phyloP scores from a whole-genome alignment of 2,329 filamentous ascomycete species.

The Neofusicoccum parvum region DNA sequence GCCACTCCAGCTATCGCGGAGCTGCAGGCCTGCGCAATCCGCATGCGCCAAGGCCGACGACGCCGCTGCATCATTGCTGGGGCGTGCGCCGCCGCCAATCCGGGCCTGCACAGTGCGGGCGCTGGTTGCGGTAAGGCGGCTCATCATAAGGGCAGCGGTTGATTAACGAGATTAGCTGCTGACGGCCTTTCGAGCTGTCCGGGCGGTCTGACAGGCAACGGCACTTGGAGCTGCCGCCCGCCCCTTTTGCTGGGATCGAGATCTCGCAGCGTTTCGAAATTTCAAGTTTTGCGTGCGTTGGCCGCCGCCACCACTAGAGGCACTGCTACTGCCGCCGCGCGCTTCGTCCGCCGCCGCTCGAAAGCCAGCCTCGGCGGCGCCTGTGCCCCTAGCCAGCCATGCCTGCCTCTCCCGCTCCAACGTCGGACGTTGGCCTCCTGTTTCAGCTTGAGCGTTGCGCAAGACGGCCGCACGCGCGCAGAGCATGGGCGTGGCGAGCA shows the following conservation, averaged over 20 bases:
- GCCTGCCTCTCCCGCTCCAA: neutral
- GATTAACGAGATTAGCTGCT: conserved; percentile 20
- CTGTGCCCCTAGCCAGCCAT: neutral
- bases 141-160: conserved; percentile 13
- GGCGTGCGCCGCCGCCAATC: conserved; percentile 18
- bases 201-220: conserved; percentile 7
- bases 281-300: neutral
- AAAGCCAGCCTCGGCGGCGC: conserved; percentile 1
- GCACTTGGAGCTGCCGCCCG: conserved; percentile 2
- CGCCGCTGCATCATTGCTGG: conserved; percentile 17
- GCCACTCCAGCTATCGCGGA: conserved; percentile 6
- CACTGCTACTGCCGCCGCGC: neutral
- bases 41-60: conserved; percentile 17
- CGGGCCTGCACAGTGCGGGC: neutral
- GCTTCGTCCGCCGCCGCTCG: neutral
- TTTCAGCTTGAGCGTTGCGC: conserved; percentile 22
- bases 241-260: conserved; percentile 7
- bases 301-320: neutral
- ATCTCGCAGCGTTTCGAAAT: conserved; percentile 14
- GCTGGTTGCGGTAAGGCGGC: conserved; percentile 17
- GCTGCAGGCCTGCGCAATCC: conserved; percentile 3
- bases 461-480: conserved; percentile 6
- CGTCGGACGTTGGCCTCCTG: conserved; percentile 19
- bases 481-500: neutral
- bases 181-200: neutral